These are phyloP conservation scores for Monosporascus cannonballus DNA, from an alignment of 2,329 filamentous ascomycete genomes.

Conservation along the genomic window DNA sequence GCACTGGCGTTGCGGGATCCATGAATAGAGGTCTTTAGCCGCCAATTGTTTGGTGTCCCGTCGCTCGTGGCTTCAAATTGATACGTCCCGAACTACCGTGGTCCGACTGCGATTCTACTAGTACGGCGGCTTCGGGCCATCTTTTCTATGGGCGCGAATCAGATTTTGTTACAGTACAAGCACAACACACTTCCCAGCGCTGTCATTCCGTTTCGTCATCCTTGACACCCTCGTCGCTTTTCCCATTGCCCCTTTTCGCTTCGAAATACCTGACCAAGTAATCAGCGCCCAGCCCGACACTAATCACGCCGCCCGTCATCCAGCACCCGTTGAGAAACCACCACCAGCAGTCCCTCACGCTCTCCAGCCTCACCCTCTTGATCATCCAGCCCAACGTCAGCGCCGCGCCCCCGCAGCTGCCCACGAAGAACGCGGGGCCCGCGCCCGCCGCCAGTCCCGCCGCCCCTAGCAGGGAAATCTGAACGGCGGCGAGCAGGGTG, in stretches of 20 bases:
- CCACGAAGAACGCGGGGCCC: conserved; percentile 61
- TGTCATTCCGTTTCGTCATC: background rate
- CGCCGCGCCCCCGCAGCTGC: conserved; percentile 60
- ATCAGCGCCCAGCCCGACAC: conserved; percentile 51
- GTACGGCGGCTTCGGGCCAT: too few species aligned
- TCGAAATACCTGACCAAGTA: conserved; percentile 48
- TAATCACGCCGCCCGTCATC: conserved; percentile 60
- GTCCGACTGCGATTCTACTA: too few species aligned
- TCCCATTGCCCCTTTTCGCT: conserved; percentile 16
- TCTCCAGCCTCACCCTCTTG: conserved; percentile 58
- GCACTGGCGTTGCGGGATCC: conserved; percentile 28
- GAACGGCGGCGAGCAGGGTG: conserved; percentile 60
- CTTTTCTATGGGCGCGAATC: too few species aligned
- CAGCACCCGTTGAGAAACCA: conserved; percentile 69
- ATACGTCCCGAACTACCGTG: background rate
- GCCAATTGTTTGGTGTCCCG: conserved; percentile 2
- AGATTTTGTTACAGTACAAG: background rate
- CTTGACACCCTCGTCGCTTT: conserved; percentile 1
- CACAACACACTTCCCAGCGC: background rate
- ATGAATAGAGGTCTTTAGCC: conserved; percentile 28
- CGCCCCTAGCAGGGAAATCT: conserved; percentile 63
- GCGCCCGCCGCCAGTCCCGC: conserved; percentile 64
- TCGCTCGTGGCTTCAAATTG: background rate
- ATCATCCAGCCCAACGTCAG: conserved; percentile 61
- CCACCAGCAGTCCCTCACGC: conserved; percentile 66